Base-by-base conservation (phyloP, 805 yeast genomes). In the Yamadazyma tumulicola region DNA sequence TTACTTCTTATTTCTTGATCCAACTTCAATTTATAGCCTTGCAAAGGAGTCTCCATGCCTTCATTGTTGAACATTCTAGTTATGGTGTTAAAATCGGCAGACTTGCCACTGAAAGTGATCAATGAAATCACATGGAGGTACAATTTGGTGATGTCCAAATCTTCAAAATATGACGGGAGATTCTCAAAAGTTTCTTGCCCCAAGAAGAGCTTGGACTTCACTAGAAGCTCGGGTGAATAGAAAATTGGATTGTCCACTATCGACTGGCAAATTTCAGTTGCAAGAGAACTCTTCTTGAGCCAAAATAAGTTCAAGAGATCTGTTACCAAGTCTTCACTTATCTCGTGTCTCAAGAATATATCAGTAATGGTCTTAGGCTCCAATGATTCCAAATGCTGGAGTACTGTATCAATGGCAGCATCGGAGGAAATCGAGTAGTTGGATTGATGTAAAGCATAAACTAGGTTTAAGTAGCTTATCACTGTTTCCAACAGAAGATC, bases 11-110 rank as follows among this genome's bases (percentile, higher is more conserved):
- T 48, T 1, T 63, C 59, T 13, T 37, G 34, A 29, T 62, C 69
- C 6, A 66, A 41, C 25, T 59, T 37, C 23, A 45, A 33, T 38
- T 59, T 60, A 45, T 48, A 64, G 1, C 58, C 49, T 16, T 46
- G 28, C 6, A 53, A 28, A 14, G 47, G 44, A 10, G 33, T 30
- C 6, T 44, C 22, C 50, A 41, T 14, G 42, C 48, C 32, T 48
- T 54, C 19, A 32, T 31, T 2, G 19, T 3, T 30, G 18, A 33
- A 35, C 2, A 12, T 13, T 19, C 14, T 23, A 24, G 32, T 22
- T 8, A 29, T n/a, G n/a, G 13, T 12, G 18, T 34, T 11, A 3
- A 34, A 16, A 3, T 27, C 12, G 3, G 13, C 19, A 9, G 9
- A 15, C 8, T 21, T 25, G 4, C 12, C 24, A 8, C 25, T 24